Evolutionary conservation across 768 basidiomycete genomes (phyloP), one percentile per base, ranked within the genome.

Genomic region (Asterophora parasitica): DNA sequence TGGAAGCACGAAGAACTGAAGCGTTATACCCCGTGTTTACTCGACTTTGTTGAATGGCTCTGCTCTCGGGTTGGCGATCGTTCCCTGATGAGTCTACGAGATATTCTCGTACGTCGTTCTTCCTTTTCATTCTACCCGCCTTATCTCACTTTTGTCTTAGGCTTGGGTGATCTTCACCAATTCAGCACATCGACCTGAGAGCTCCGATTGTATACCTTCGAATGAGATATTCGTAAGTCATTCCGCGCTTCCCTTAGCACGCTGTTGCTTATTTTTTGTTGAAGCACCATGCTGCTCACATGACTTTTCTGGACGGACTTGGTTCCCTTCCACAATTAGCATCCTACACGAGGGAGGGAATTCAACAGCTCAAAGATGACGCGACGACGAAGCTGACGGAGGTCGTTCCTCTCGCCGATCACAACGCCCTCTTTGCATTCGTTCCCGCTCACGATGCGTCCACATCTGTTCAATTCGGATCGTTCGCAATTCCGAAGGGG

Each of bases 151-250:
- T 37, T 28, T 32, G 31, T 6, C 31, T 26, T 48, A 96, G 93
- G 88, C 91, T 2, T 98, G 96, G 96, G 82, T 93, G 4, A 68
- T 72, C n/a, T 98, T 99, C 64, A 81, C 82, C 7, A 93, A 95
- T 65, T 66, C 76, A 2, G 70, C 77, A 27, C 74, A 75, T 46
- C 58, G 58, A 23, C 58, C 64, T 26, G 58, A 56, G 26, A 47
- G 48, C 34, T 59, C 52, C 26, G 54, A 66, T 23, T 46, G 54
- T 9, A 71, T 83, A 51, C 53, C 70, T 15, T 46, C 62, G 0
- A 56, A 70, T 51, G 78, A 81, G 48, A 74, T 89, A 20, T 94
- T 91, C 59, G 91, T 92, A 58, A 75, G 76, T 61, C 12, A 8
- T 39, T 28, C 8, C 15, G 42, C 26, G 38, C 30, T 39, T 28